Evolutionary conservation across 345 rosid species (phyloP), one percentile per base, ranked within the genome.

Genomic region (thale cress (Arabidopsis thaliana)): DNA sequence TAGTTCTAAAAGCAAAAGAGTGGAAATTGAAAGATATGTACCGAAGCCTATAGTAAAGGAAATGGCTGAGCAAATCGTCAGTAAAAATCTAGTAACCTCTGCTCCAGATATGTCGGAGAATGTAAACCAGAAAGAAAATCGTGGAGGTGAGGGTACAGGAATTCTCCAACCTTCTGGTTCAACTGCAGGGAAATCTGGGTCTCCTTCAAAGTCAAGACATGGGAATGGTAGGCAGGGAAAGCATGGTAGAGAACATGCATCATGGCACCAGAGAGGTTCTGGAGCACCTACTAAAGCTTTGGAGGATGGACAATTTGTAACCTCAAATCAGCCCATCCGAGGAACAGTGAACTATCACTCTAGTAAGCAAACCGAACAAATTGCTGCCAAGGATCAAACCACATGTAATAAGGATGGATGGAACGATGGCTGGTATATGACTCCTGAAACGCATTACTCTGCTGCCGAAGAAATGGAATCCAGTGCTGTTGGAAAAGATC

Each of bases 31-130:
- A 86, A 89, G 96, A 71, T 91, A 93, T 36, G 73, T 91, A 45
- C 89, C 97, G 8, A 96, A 91, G 83, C 94, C 96, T 73, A 87
- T 83, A 62, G 95, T 91, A 67, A 93, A 96, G 82, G 98, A 93
- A 86, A 82, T 84, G 87, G 83, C 93, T 68, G 89, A 86, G 80
- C 93, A 86, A 76, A 91, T 79, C 44, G 77, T 80, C 63, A 74
- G 65, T 77, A 87, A 84, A 62, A 90, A 80, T 50, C 69, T 61
- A 40, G 58, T 44, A 37, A 78, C 72, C 2, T 33, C 71, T 79
- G 76, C 87, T 79, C 56, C 74, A n/a, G 78, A 65, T 55, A 46
- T 20, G 28, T 7, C 36, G 14, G 76, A 63, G 9, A 77, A 22
- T 57, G 72, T 36, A 28, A 30, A 16, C 41, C 77, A 49, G 67